Conservation (phyloP, 106 monocot species). For the Allium cepa region DNA sequence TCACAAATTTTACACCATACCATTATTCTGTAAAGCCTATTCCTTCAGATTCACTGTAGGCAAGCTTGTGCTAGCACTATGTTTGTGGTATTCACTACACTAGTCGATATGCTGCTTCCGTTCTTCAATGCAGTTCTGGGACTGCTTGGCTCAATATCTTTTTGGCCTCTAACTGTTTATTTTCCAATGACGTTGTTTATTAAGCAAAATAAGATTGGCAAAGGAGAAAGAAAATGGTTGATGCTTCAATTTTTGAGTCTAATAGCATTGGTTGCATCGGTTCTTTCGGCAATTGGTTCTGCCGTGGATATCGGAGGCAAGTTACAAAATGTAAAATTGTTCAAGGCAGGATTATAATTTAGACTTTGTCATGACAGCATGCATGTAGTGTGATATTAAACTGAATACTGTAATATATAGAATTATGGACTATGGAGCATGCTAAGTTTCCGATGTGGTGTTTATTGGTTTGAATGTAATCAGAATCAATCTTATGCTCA, state of each 20-base stretch:
- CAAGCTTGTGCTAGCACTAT: conserved; percentile 43
- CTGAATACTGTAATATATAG: too few species aligned
- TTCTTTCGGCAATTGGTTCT: conserved; percentile 40
- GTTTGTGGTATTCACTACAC: conserved; percentile 37
- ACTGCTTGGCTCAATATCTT: conserved; percentile 45
- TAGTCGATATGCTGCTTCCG: conserved; percentile 52
- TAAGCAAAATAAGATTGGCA: conserved; percentile 25
- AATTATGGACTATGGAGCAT: too few species aligned
- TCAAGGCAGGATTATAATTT: too few species aligned
- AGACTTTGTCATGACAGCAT: too few species aligned
- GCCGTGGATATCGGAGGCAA: conserved; percentile 38
- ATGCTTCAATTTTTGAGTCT: conserved; percentile 37
- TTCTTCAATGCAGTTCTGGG: conserved; percentile 69
- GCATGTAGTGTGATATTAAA: too few species aligned
- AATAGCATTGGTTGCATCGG: conserved; percentile 35
- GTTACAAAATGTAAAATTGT: conserved; percentile 14
- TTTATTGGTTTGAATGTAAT: too few species aligned
- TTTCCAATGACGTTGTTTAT: conserved; percentile 65
- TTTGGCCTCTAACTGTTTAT: conserved; percentile 60
- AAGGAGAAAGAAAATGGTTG: conserved; percentile 33
- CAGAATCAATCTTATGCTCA: too few species aligned
- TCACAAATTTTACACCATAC: conserved; percentile 25
- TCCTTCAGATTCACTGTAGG: conserved; percentile 25
- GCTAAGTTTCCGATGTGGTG: too few species aligned
- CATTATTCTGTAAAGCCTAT: neutral